These are phyloP conservation scores for Fomitopsis schrenkii DNA, from an alignment of 1,284 basidiomycete genomes.

Conservation along the genomic window DNA sequence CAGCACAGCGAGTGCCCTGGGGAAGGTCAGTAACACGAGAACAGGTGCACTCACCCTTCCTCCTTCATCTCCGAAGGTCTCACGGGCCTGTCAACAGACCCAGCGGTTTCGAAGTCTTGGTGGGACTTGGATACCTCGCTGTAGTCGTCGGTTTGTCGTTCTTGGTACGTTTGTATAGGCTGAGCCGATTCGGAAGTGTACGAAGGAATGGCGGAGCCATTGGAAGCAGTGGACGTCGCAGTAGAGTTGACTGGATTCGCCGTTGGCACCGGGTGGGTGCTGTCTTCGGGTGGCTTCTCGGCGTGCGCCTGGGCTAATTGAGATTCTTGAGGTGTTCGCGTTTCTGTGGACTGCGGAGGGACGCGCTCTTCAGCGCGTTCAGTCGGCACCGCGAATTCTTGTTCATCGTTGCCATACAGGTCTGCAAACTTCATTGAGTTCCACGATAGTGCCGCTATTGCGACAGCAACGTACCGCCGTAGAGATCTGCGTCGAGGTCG, in stretches of 20 bases:
- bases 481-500: conserved; percentile 81
- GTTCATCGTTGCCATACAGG: conserved; percentile 75
- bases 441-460: neutral
- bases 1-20: conserved; percentile 19
- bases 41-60: conserved; percentile 82
- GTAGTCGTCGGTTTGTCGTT: conserved; percentile 52
- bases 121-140: conserved; percentile 32
- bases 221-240: conserved; percentile 3
- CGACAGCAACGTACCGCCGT: conserved; percentile 54
- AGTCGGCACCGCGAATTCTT: conserved; percentile 46
- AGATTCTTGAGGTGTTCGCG: neutral
- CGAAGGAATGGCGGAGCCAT: conserved; percentile 17
- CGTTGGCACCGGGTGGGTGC: neutral
- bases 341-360: conserved; percentile 24
- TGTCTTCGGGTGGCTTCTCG: neutral
- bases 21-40: conserved; percentile 14
- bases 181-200: conserved; percentile 41
- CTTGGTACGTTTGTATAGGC: conserved; percentile 74
- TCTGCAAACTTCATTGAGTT: conserved; percentile 38
- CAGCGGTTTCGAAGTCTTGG: conserved; percentile 30
- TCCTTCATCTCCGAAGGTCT: conserved; percentile 96
- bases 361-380: conserved; percentile 32
- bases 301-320: neutral
- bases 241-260: neutral
- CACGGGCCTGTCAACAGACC: conserved; percentile 62